Evolutionary conservation across 2,329 filamentous ascomycete genomes (phyloP).

Genomic region (Diaporthe citriasiana): DNA sequence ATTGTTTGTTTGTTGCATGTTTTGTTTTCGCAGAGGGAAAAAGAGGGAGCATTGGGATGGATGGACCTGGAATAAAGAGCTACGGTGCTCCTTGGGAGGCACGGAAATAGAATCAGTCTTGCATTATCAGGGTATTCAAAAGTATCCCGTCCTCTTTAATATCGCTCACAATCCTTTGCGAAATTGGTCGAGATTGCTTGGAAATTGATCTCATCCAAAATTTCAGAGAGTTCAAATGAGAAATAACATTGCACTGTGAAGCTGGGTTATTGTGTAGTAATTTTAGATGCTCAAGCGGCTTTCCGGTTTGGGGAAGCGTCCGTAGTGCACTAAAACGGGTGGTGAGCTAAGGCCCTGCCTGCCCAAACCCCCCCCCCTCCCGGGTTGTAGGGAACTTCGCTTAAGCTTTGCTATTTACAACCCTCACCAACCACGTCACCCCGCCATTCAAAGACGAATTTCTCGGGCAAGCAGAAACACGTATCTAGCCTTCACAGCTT

Average conservation of each 20-base stretch:
- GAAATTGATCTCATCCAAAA: not conserved
- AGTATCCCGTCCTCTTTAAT: slow-evolving; percentile 2
- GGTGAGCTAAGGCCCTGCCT: not conserved
- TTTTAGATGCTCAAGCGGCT: slow-evolving; percentile 1
- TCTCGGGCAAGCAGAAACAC: not conserved
- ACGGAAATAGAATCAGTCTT: slow-evolving; percentile 8
- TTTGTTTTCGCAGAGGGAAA: not conserved
- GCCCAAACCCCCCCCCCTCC: no score
- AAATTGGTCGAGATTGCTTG: not conserved
- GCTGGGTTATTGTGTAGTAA: not conserved
- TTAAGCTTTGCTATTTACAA: not conserved
- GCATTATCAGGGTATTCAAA: not conserved
- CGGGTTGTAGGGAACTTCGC: not conserved
- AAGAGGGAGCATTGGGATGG: not conserved
- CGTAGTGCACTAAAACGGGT: not conserved
- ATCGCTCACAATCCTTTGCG: slow-evolving; percentile 15
- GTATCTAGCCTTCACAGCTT: not conserved
- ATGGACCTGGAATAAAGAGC: not conserved
- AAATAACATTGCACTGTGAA: not conserved
- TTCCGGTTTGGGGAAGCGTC: not conserved
- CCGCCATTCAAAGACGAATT: not conserved
- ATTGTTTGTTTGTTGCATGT: not conserved
- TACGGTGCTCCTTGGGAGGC: not conserved
- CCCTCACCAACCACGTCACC: slow-evolving; percentile 8
- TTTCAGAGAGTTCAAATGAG: not conserved